These are phyloP conservation scores for Gymnopus androsaceus DNA, from an alignment of 1,284 basidiomycete species.

Conservation along the genomic window DNA sequence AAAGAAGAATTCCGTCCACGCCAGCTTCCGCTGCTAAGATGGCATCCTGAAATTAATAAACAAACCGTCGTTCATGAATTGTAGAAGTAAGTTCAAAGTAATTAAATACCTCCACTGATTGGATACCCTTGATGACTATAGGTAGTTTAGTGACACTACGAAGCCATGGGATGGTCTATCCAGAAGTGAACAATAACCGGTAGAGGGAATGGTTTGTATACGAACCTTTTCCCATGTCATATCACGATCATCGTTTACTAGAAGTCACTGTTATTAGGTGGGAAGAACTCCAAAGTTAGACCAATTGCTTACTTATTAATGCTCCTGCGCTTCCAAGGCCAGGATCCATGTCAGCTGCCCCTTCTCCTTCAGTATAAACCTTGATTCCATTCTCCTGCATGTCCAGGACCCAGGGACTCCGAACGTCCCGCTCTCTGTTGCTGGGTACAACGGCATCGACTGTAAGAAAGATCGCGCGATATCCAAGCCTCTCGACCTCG, in stretches of 20 bases:
- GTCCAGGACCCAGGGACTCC: constrained; percentile 62
- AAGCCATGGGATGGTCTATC: constrained; percentile 78
- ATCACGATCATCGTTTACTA: constrained; percentile 61
- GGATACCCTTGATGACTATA: constrained; percentile 82
- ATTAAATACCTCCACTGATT: constrained; percentile 69
- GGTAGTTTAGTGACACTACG: constrained; percentile 76
- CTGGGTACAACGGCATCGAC: constrained; percentile 88
- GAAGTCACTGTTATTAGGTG: too few relatives aligned
- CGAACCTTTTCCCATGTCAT: constrained; percentile 73
- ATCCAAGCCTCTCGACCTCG: constrained; percentile 72
- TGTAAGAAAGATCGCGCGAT: constrained; percentile 87
- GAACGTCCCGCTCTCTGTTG: constrained; percentile 82
- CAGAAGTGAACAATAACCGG: constrained; percentile 3
- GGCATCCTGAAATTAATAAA: constrained; percentile 62
- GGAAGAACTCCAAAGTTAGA: too few relatives aligned
- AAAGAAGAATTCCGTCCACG: constrained; percentile 85
- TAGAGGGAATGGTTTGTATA: neutral
- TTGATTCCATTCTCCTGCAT: constrained; percentile 54
- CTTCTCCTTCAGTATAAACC: constrained; percentile 37
- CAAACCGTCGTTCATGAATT: neutral
- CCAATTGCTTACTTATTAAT: too few relatives aligned
- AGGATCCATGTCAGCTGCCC: constrained; percentile 31
- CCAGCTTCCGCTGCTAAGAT: constrained; percentile 88
- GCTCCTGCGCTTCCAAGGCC: constrained; percentile 67
- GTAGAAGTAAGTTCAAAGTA: neutral